phyloP scores from a whole-genome alignment of 805 yeast genomes.

The Candida endomychidarum region DNA sequence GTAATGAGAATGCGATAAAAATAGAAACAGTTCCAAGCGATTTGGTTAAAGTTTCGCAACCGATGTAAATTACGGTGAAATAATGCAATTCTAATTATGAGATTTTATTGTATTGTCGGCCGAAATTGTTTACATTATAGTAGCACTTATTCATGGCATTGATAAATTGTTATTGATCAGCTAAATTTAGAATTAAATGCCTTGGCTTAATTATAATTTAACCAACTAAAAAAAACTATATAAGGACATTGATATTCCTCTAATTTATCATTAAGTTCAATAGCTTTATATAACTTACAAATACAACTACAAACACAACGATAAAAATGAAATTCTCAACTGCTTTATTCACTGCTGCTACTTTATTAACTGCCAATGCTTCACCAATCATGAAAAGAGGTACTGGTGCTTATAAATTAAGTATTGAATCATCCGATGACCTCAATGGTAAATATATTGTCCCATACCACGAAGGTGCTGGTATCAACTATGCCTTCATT shows the following conservation, averaged over 20 bases:
- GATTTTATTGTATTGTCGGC: neutral
- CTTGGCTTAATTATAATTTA: neutral
- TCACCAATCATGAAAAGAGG: slow-evolving; percentile 9
- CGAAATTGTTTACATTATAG: neutral
- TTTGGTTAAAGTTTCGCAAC: neutral
- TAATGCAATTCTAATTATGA: neutral
- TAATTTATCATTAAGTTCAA: too few relatives aligned
- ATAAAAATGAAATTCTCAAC: slow-evolving; percentile 15
- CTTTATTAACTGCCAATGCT: slow-evolving; percentile 12
- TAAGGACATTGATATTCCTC: too few relatives aligned
- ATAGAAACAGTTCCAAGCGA: too few relatives aligned
- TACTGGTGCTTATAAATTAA: slow-evolving; percentile 20
- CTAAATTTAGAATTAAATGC: too few relatives aligned
- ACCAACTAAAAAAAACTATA: too few relatives aligned
- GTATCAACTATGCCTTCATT: slow-evolving; percentile 35
- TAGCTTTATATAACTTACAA: neutral
- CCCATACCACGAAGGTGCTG: slow-evolving; percentile 46
- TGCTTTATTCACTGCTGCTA: slow-evolving; percentile 14
- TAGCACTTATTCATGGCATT: neutral
- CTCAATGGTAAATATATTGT: slow-evolving; percentile 31
- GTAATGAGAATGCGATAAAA: neutral
- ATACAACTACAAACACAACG: neutral
- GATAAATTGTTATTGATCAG: too few relatives aligned
- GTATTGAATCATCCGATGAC: slow-evolving; percentile 23
- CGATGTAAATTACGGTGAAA: neutral